A percentile compares a stretch with the other conserved stretches of the same genome.
Conservation (phyloP, 176 grass and related monocot genomes). For the Sorghum bicolor region Sorghum_bicolor_NCBIv3 NC_012871.2:64161001-64161500, state of each 20-base stretch:
- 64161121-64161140: neutral
- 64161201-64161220: constrained; percentile 11
- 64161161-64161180: neutral
- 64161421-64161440: neutral
- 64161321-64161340: neutral
- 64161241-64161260: constrained; percentile 30
- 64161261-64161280: neutral
- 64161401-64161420: neutral
- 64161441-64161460: neutral
- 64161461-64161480: neutral
- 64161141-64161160: constrained; percentile 6
- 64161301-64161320: constrained; percentile 29
- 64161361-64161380: neutral
- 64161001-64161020: neutral
- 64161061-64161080: neutral
- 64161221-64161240: neutral
- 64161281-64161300: neutral
- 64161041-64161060: neutral
- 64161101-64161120: neutral
- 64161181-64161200: constrained; percentile 3
- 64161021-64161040: neutral
- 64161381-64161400: neutral
- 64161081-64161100: constrained; percentile 29
- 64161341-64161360: neutral
- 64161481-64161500: neutral